Evolutionary conservation across 129 eudicot genomes (phyloP), one percentile per base, ranked within the genome.

Genomic region (Flaveria bidentis): DNA sequence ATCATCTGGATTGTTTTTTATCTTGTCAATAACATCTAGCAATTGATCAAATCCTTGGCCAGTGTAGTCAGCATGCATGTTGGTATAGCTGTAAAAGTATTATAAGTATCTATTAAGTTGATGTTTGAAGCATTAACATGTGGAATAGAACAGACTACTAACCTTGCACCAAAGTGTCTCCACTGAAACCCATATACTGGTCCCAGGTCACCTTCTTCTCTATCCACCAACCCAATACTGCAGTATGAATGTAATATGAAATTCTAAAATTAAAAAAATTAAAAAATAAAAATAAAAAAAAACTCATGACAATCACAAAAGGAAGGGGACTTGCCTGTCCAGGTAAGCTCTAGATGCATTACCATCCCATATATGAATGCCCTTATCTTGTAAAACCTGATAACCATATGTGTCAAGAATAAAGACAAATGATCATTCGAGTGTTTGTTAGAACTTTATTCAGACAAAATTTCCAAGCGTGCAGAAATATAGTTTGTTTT

Each of bases 141-240:
- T 26, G 74, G 5, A 52, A 53, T 39, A 71, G 33, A 56, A 76
- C 47, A 14, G n/a, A 55, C 53, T 39, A 67, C 74, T 53, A 61
- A 93, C 98, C 90, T 90, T 41, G 98, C 98, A 62, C 98, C 98
- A 81, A 90, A 93, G 77, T 93, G 98, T 71, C 98, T 85, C 98
- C 98, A 93, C 84, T 93, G 98, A 57, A 93, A 93, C 46, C 98
- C 98, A 26, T 93, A 93, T 22, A 93, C 83, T 44, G 98, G 98
- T 23, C 98, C 98, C 71, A 93, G 65, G 79, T 93, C 98, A 85
- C 98, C 98, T 84, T 85, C 98, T 82, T 93, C 98, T 71, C 98
- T 85, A 28, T 93, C 89, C 74, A 44, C 80, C 89, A 93, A 80
- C 42, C 96, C 98, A 76, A 93, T 84, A 78, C 97, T 90, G 87